phyloP scores from a whole-genome alignment of 768 basidiomycete species.

The Amanita pseudoporphyria region DNA sequence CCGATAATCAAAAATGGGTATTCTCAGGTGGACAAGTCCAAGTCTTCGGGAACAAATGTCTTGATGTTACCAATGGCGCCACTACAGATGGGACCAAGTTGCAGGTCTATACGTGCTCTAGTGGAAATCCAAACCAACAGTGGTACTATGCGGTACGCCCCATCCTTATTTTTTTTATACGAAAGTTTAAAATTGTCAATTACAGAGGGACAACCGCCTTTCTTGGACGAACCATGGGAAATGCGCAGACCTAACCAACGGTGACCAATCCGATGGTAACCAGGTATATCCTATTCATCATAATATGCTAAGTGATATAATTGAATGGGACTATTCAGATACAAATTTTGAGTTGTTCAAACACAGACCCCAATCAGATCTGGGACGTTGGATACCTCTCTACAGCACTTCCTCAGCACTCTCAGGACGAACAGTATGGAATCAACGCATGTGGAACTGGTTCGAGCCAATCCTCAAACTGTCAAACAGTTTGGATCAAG shows the following conservation, averaged over 20 bases:
- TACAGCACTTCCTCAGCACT: conserved; percentile 32
- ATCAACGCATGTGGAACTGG: conserved; percentile 59
- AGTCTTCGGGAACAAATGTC: conserved; percentile 37
- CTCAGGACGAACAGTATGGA: conserved; percentile 53
- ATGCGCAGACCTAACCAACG: conserved; percentile 38
- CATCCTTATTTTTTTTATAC: neutral
- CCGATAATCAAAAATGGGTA: conserved; percentile 37
- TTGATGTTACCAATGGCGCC: conserved; percentile 35
- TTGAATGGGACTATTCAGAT: conserved; percentile 22
- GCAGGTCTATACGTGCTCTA: conserved; percentile 42
- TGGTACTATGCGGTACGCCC: conserved; percentile 34
- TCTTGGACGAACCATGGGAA: conserved; percentile 40
- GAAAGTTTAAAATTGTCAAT: neutral
- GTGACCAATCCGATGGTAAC: conserved; percentile 30
- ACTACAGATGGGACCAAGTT: conserved; percentile 35
- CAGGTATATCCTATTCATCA: conserved; percentile 20
- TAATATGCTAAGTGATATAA: neutral
- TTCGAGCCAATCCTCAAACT: conserved; percentile 47
- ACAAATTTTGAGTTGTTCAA: conserved; percentile 35
- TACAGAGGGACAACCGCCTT: conserved; percentile 27
- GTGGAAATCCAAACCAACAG: conserved; percentile 33
- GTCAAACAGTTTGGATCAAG: conserved; percentile 67
- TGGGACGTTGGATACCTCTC: conserved; percentile 43
- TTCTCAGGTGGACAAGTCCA: conserved; percentile 33
- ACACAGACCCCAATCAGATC: conserved; percentile 36